phyloP scores from a whole-genome alignment of 139 green algal species.

The Micractinium conductrix region DNA sequence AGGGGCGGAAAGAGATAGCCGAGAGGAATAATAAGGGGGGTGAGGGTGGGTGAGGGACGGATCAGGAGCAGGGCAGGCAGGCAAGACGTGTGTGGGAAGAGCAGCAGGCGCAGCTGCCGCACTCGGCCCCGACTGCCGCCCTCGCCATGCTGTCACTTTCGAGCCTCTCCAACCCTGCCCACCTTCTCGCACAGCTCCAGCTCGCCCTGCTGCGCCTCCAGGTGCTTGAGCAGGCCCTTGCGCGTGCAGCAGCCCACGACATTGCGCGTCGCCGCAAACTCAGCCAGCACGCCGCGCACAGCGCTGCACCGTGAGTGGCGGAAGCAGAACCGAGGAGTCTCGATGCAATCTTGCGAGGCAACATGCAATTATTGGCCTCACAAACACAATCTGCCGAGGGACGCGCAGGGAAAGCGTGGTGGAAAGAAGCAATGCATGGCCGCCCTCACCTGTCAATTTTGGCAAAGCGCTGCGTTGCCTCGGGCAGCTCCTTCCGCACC shows the following conservation, averaged over 20 bases:
- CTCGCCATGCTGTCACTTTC: neutral
- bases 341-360: too few relatives aligned
- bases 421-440: too few relatives aligned
- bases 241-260: slow-evolving; percentile 64
- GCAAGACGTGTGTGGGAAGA: neutral
- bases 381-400: too few relatives aligned
- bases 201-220: slow-evolving; percentile 85
- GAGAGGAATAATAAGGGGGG: slow-evolving; percentile 34
- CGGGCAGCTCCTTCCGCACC: slow-evolving; percentile 90
- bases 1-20: slow-evolving; percentile 74
- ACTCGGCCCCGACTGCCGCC: neutral
- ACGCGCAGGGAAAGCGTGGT: too few relatives aligned
- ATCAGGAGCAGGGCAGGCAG: slow-evolving; percentile 64
- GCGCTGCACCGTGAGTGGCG: too few relatives aligned
- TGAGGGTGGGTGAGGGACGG: slow-evolving; percentile 36
- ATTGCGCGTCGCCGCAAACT: slow-evolving; percentile 62
- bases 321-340: too few relatives aligned
- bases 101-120: neutral
- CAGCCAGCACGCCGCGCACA: slow-evolving; percentile 36
- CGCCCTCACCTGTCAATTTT: slow-evolving; percentile 72
- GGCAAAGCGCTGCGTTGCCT: slow-evolving; percentile 89
- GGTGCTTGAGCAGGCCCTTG: slow-evolving; percentile 71
- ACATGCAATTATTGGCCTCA: too few relatives aligned
- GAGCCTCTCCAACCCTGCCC: neutral
- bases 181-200: slow-evolving; percentile 95